Percentiles rank a stretch among this genome's conserved stretches.
Evolutionary conservation across 2,329 filamentous ascomycete genomes (phyloP).

Genomic region (Nemania bipapillata): DNA sequence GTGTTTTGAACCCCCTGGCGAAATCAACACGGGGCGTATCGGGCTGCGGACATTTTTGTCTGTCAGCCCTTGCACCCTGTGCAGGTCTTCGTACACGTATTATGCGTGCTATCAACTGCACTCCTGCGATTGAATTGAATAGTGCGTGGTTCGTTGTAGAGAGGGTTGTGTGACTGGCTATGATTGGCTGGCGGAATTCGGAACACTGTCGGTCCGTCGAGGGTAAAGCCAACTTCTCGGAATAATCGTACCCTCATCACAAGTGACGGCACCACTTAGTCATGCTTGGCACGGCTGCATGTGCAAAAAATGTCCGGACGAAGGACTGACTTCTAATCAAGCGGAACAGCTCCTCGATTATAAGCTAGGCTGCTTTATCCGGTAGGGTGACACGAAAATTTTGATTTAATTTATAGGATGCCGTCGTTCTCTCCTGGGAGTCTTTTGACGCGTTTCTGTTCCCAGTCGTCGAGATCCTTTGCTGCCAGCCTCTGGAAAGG

Average conservation of each 20-base stretch:
- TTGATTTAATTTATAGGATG: constrained; percentile 71
- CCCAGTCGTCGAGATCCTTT: constrained; percentile 95
- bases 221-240: background rate
- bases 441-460: constrained; percentile 92
- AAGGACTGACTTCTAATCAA: background rate
- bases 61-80: background rate
- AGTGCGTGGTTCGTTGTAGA: background rate
- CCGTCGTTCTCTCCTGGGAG: constrained; percentile 91
- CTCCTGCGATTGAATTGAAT: background rate
- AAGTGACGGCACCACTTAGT: background rate
- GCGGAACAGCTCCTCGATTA: background rate
- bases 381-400: too few species aligned
- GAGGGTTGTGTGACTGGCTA: background rate
- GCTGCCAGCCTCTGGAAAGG: constrained; percentile 75
- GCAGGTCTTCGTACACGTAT: background rate
- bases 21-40: background rate
- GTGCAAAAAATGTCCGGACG: background rate
- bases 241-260: background rate
- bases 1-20: background rate
- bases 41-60: too few species aligned
- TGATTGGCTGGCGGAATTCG: background rate
- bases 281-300: background rate
- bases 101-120: background rate
- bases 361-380: background rate
- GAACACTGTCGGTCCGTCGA: background rate